Percentiles rank a stretch among this genome's conserved stretches.
These are phyloP conservation scores for Leucocoprinus gongylophorus DNA, from an alignment of 1,284 basidiomycete species.

Conservation along the genomic window DNA sequence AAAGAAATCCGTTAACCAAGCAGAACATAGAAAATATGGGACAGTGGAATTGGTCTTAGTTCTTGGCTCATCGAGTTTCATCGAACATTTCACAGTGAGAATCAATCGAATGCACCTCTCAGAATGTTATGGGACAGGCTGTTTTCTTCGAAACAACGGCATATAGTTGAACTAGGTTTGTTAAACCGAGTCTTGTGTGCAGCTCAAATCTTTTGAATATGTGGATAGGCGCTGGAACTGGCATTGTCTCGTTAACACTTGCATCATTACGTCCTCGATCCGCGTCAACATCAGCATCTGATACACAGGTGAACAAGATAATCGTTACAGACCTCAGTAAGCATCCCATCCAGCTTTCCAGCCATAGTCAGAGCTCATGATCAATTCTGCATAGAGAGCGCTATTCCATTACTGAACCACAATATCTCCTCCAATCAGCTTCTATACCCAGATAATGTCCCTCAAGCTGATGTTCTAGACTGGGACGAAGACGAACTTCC, in stretches of 20 bases:
- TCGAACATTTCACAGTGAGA: conserved; percentile 17
- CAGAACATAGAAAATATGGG: conserved; percentile 85
- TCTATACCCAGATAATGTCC: conserved; percentile 22
- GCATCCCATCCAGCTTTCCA: conserved; percentile 20
- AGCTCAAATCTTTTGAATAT: background rate
- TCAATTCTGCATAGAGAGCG: conserved; percentile 49
- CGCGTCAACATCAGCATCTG: conserved; percentile 14
- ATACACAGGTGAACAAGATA: conserved; percentile 34
- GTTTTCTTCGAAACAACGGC: conserved; percentile 33
- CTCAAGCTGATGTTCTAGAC: conserved; percentile 53
- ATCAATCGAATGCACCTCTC: background rate
- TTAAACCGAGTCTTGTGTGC: conserved; percentile 14
- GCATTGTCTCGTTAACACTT: conserved; percentile 68
- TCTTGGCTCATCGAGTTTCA: conserved; percentile 53
- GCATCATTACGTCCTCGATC: conserved; percentile 36
- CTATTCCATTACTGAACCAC: conserved; percentile 68
- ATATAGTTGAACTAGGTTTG: conserved; percentile 64
- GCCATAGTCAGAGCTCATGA: background rate
- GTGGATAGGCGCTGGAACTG: conserved; percentile 68
- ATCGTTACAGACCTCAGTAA: conserved; percentile 71
- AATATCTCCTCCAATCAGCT: conserved; percentile 55
- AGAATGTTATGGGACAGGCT: conserved; percentile 27
- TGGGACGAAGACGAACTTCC: conserved; percentile 69
- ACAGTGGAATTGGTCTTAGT: conserved; percentile 77
- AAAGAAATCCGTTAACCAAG: conserved; percentile 14